Evolutionary conservation across 1,284 basidiomycete species (phyloP), one percentile per base, ranked within the genome.

Genomic region (Limonomyces culmigenus): DNA sequence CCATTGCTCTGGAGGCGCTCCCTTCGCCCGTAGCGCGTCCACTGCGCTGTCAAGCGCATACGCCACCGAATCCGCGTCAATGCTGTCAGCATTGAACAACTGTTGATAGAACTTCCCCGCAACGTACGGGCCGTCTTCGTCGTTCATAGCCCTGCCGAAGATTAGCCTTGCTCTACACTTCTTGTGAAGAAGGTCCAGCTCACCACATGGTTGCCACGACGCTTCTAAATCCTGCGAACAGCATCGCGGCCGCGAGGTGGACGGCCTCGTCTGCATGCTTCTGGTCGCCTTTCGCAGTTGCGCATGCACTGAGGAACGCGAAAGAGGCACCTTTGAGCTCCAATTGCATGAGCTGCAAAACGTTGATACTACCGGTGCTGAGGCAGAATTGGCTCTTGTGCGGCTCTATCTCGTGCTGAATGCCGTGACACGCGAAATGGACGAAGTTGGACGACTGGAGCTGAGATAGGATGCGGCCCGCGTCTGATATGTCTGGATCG

Each of bases 161-260:
- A n/a, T 27, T n/a, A 8, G n/a, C n/a, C 8, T n/a, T n/a, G 8
- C 8, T 27, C 23, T 8, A 27, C n/a, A 27, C 8, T 8, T 8
- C 8, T 8, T 27, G 16, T 5, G 19, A 23, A 10, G 8, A 18
- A 16, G 17, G 27, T 40, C 23, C 8, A 43, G 15, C 35, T 17
- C 27, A 37, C 43, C 43, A 43, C 42, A 44, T 41, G 18, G 43
- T 44, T 16, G 34, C 43, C 8, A 44, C 34, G 18, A 44, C 38
- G 17, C 42, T 37, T 15, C 33, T 32, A 29, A 32, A 43, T 16
- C 43, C 43, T 12, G 38, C 42, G 10, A 41, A 38, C 6, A 39
- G 35, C 43, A 44, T 44, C 23, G 39, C 42, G n/a, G 39, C 37
- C 4, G 42, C 42, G n/a, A 43, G 39, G 25, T 43, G 39, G 11